Evolutionary conservation across 768 basidiomycete genomes (phyloP), one percentile per base, ranked within the genome.

Genomic region (Phylloporus scabripes): DNA sequence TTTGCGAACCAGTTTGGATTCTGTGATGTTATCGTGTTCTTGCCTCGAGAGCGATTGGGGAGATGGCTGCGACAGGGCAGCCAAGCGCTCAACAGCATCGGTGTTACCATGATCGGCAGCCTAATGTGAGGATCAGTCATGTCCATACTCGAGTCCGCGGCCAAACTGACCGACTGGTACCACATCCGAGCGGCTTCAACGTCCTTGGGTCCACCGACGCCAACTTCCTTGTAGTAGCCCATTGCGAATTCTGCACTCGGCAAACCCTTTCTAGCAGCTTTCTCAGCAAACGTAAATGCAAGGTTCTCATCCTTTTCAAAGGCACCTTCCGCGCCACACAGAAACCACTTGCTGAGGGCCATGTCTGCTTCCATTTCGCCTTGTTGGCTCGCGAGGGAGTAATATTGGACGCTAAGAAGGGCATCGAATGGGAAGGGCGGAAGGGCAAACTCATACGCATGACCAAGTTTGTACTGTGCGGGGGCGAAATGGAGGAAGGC

Each of bases 341-440:
- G 70, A 73, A 96, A 97, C 94, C 95, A 98, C 69, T 96, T 97
- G 66, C 82, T 85, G 46, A 97, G 76, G 2, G 92, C 94, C 92
- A 97, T 94, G 63, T 98, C 92, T 0, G 95, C 95, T 64, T 97
- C 93, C 20, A 79, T 75, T 66, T 96, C 91, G 29, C 90, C 89
- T 51, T 86, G 81, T 67, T 94, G 85, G 49, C 82, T 85, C 0
- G 89, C 91, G 11, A 87, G 72, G 7, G 74, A 76, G 67, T 97
- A 97, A 63, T 91, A 97, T 63, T 94, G 90, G 18, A 98, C 92
- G 46, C 83, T 86, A 32, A 95, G 72, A 15, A 95, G 73, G 0
- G 95, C 82, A 61, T 97, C 94, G 66, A 92, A 96, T 0, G 82
- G 75, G 72, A 86, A 91, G 0, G 88, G 87, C 0, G 90, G 75